Evolutionary conservation across 768 basidiomycete species (phyloP).

Genomic region (Lactarius sp.): DNA sequence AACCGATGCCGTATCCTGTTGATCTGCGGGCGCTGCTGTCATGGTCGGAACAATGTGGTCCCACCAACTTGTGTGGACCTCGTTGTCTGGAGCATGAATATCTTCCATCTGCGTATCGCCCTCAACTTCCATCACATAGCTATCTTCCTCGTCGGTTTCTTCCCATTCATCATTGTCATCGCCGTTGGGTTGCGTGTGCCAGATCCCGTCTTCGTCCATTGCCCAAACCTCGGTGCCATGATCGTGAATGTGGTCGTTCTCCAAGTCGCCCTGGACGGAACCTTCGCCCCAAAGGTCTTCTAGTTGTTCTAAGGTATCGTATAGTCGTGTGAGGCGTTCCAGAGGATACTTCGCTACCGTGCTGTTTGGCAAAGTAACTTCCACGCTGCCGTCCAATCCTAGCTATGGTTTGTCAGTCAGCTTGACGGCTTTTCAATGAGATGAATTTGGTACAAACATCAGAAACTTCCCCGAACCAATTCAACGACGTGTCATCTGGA

Average conservation of each 20-base stretch:
- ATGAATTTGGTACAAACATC: conserved; percentile 42
- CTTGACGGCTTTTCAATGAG: background rate
- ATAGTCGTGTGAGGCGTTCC: conserved; percentile 65
- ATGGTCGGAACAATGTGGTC: conserved; percentile 20
- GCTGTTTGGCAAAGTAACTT: conserved; percentile 65
- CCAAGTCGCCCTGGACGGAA: conserved; percentile 32
- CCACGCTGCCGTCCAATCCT: conserved; percentile 66
- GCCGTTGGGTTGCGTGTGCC: conserved; percentile 29
- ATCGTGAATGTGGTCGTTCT: conserved; percentile 38
- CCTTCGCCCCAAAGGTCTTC: conserved; percentile 60
- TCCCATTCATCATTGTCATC: conserved; percentile 34
- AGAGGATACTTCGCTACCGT: conserved; percentile 49
- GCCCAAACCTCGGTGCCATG: conserved; percentile 38
- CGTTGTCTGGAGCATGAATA: conserved; percentile 2
- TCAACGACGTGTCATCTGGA: conserved; percentile 40
- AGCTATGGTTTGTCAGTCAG: conserved; percentile 41
- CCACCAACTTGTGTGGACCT: conserved; percentile 22
- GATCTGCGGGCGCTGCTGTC: conserved; percentile 10
- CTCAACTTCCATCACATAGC: conserved; percentile 39
- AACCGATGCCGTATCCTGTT: conserved; percentile 20
- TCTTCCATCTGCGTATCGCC: conserved; percentile 30
- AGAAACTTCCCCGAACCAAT: conserved; percentile 87
- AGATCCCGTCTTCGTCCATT: conserved; percentile 38
- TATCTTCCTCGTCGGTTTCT: conserved; percentile 34
- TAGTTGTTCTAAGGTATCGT: conserved; percentile 77